Evolutionary conservation across 140 eudicot species (phyloP).

Genomic region (Anethum foeniculum): DNA sequence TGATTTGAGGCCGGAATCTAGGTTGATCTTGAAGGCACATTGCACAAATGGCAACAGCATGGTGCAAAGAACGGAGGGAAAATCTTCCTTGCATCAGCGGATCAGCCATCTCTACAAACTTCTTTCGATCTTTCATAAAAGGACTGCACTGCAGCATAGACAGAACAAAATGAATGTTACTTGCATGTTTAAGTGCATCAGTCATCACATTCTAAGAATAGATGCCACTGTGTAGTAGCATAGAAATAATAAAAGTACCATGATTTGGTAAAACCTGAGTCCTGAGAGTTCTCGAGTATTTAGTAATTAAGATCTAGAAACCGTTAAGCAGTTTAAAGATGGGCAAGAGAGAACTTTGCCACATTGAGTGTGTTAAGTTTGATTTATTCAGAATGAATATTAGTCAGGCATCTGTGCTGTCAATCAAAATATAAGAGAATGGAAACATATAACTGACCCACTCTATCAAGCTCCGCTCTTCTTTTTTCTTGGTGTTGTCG

Average conservation of each 20-base stretch:
- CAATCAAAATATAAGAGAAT: not conserved
- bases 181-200: not conserved
- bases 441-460: slow-evolving; percentile 54
- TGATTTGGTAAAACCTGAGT: not conserved
- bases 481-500: slow-evolving; percentile 43
- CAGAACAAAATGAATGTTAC: not conserved
- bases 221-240: not conserved
- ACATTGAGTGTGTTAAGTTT: not conserved
- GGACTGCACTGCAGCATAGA: slow-evolving; percentile 42
- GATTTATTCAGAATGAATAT: not conserved
- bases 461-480: slow-evolving; percentile 65
- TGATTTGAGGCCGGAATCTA: slow-evolving; percentile 49
- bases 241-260: not conserved
- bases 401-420: not conserved
- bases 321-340: not conserved
- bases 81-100: slow-evolving; percentile 50
- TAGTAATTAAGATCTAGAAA: not conserved
- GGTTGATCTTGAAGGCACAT: slow-evolving; percentile 89
- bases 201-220: not conserved
- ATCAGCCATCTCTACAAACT: slow-evolving; percentile 59
- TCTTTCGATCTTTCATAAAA: slow-evolving; percentile 49
- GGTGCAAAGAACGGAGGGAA: slow-evolving; percentile 55
- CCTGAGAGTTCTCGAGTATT: not conserved
- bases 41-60: slow-evolving; percentile 55
- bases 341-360: not conserved